Evolutionary conservation across 306 rosid species (phyloP).

Genomic region (Astragalus membranaceus): DNA sequence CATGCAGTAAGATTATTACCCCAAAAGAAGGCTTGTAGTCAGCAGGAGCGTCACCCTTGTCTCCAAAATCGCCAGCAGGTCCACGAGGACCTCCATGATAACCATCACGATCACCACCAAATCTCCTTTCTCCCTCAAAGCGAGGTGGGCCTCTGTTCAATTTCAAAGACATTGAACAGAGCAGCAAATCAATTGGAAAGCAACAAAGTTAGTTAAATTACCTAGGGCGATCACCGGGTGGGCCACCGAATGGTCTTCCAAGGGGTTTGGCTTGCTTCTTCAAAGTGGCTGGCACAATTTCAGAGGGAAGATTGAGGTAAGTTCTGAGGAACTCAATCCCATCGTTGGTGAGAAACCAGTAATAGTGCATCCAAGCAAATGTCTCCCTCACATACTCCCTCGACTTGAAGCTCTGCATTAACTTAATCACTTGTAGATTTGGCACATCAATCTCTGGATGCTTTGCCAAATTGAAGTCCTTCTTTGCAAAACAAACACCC

Average conservation of each 20-base stretch:
- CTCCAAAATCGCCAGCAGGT: conserved; percentile 57
- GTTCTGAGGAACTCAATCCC: conserved; percentile 48
- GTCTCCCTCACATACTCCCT: conserved; percentile 86
- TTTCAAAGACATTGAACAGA: neutral
- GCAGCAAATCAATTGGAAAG: neutral
- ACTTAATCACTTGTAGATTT: conserved; percentile 82
- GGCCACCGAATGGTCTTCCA: conserved; percentile 72
- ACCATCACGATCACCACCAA: conserved; percentile 77
- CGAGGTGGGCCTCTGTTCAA: conserved; percentile 55
- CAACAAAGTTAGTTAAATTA: neutral
- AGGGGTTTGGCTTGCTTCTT: conserved; percentile 73
- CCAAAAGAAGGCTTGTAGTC: conserved; percentile 37
- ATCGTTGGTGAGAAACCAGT: conserved; percentile 84
- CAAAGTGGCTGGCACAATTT: conserved; percentile 87
- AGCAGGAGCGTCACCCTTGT: conserved; percentile 58
- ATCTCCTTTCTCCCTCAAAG: conserved; percentile 61
- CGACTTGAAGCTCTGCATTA: conserved; percentile 92
- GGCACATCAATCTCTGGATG: conserved; percentile 91
- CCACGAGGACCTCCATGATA: conserved; percentile 74
- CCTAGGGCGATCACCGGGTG: conserved; percentile 84
- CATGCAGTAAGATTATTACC: conserved; percentile 28
- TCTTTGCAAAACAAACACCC: conserved; percentile 37
- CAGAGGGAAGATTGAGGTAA: conserved; percentile 74
- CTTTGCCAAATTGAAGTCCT: too few species aligned
- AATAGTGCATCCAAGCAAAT: conserved; percentile 91